A percentile compares a stretch with the other conserved stretches of the same genome.
These are phyloP conservation scores for Haberlea rhodopensis DNA, from an alignment of 257 asterid species.

Conservation along the genomic window DNA sequence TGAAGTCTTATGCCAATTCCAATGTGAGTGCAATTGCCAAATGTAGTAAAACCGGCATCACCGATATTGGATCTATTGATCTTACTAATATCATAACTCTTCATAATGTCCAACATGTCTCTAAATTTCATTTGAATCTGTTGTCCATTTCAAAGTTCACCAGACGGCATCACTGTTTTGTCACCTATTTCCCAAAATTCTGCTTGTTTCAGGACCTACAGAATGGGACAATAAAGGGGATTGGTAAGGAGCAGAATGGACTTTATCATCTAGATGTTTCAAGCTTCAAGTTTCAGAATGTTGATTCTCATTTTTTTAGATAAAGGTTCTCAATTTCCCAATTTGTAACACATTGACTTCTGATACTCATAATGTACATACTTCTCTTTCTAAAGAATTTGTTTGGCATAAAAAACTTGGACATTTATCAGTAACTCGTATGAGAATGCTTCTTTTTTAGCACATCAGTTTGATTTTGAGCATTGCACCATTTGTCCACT, in stretches of 20 bases:
- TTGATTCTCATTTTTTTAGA: neutral
- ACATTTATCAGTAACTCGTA: no score
- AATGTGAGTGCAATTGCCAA: neutral
- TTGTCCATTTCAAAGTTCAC: neutral
- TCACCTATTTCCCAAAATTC: neutral
- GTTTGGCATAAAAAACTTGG: no score
- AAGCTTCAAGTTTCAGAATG: neutral
- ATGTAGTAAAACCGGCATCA: neutral
- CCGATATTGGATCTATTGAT: neutral
- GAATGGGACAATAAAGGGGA: neutral
- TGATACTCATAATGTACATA: no score
- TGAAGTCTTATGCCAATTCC: neutral
- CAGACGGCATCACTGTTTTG: neutral
- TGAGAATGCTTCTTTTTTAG: no score
- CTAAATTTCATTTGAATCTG: neutral
- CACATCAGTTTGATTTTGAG: no score
- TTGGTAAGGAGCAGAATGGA: neutral
- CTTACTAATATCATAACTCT: neutral
- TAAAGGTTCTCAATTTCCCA: neutral
- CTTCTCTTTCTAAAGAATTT: no score
- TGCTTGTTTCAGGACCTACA: neutral
- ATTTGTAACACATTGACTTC: neutral
- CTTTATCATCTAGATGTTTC: neutral
- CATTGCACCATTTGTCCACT: no score
- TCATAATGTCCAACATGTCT: neutral